Base-by-base conservation (phyloP, 139 green algal genomes). In the Monoraphidium neglectum region DNA sequence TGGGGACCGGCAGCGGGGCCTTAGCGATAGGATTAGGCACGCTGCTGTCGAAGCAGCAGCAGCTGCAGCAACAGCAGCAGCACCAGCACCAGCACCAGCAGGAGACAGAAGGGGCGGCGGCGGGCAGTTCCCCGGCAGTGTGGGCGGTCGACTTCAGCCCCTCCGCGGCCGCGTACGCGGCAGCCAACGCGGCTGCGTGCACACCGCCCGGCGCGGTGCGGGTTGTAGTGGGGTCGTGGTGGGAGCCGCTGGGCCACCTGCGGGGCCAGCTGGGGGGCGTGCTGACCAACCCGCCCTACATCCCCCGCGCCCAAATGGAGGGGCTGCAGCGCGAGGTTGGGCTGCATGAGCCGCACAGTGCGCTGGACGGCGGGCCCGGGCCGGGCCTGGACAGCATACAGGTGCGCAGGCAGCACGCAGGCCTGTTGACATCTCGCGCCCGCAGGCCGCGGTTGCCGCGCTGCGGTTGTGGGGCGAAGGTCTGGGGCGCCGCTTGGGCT, bases 231-330 rank as follows among this genome's bases (percentile, higher is more conserved):
- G 94, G 94, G 28, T 86, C 66, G 30, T 98, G 93, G 94, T 94
- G 84, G 59, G 86, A 86, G 35, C 89, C 92, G 0, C 57, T 98
- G 62, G 32, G 80, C 63, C 63, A 68, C 4, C 36, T 79, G 46
- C 24, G 43, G 36, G 81, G 89, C 15, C 40, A 66, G 57, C 51
- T 97, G 13, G 86, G 80, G n/a, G 95, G 93, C 21, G 68, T 98
- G 5, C 75, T 98, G 8, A 94, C 86, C 82, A 98, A 98, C 82
- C 95, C 95, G 18, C 95, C 95, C 4, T 98, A 98, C 87, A 97
- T 98, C 32, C 84, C 88, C 2, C 59, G 60, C 0, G 38, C 66
- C 0, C 33, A 93, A 49, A 86, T 99, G 82, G 38, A 59, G 0
- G 75, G 69, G 12, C 74, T 96, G 81, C 91, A 96, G 81, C 70